Conservation (phyloP, 192 early-diverging fungal species). For the Coemansia sp. region DNA sequence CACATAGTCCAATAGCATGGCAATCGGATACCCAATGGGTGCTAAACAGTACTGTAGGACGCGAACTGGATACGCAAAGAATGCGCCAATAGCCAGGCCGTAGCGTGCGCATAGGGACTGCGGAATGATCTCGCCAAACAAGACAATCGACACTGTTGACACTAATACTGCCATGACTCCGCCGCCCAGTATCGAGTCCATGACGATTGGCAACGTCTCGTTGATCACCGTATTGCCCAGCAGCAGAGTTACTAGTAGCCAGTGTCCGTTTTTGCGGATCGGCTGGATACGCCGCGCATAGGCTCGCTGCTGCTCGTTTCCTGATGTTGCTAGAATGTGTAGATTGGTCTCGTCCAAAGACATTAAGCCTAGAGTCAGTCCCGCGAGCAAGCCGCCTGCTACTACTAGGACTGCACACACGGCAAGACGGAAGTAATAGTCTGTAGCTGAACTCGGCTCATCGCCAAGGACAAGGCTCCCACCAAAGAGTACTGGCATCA, state of each 20-base stretch:
- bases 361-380: constrained; percentile 73
- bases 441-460: constrained; percentile 9
- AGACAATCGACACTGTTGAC: constrained; percentile 86
- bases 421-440: constrained; percentile 58
- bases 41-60: constrained; percentile 70
- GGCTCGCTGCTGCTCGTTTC: constrained; percentile 64
- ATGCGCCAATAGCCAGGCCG: constrained; percentile 88
- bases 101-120: constrained; percentile 90
- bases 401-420: constrained; percentile 68
- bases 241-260: constrained; percentile 92
- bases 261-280: constrained; percentile 87
- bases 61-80: constrained; percentile 79
- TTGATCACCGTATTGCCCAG: constrained; percentile 95
- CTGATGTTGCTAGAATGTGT: constrained; percentile 82
- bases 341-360: constrained; percentile 82
- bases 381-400: constrained; percentile 79
- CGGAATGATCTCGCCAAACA: constrained; percentile 97
- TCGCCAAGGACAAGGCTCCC: not conserved
- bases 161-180: constrained; percentile 82
- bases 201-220: constrained; percentile 88
- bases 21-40: constrained; percentile 82
- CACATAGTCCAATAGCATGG: constrained; percentile 78
- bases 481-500: not conserved
- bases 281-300: constrained; percentile 85
- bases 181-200: constrained; percentile 76